Evolutionary conservation across 306 rosid species (phyloP), one percentile per base, ranked within the genome.

Genomic region (Malus orientalis): DNA sequence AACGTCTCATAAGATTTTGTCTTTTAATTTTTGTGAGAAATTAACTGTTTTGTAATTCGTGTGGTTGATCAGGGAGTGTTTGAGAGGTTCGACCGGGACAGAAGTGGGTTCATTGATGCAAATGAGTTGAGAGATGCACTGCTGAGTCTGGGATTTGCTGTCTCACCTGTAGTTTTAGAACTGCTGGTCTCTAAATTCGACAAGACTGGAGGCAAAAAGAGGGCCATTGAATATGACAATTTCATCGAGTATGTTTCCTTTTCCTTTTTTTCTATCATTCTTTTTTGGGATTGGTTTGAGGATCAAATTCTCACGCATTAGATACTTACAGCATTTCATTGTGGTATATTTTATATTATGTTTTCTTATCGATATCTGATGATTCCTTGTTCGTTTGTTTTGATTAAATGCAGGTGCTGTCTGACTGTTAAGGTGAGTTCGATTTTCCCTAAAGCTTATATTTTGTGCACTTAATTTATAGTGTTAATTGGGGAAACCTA

Each of bases 171-270:
- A 59, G 93, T 95, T 25, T 81, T 95, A 89, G 98, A 92, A 61
- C 76, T 92, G 87, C 97, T 95, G 11, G 93, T 95, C 81, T 88
- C 97, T 22, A 95, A 95, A 90, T 95, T 90, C 60, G 99, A 95
- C 82, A 95, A 91, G 82, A 84, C 92, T 67, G 99, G 97, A 66
- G 99, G 99, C 76, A 81, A 78, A 76, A 77, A 30, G 84, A 87
- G 22, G 87, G 97, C 98, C 75, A 64, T 95, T 44, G 98, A 92
- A 92, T 95, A 95, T 80, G 97, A 95, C 78, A 95, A 92, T 67
- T 95, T 92, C 90, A 95, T 95, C 4, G 99, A 95, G 99, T 95
- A 86, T 7, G 86, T 59, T 14, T 55, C 65, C 71, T 4, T 20
- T 27, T 67, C 1, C 59, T 44, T 38, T 15, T 15, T 13, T 69